phyloP scores from a whole-genome alignment of 495 filamentous ascomycete genomes.

The Penicillium ucsense region DNA sequence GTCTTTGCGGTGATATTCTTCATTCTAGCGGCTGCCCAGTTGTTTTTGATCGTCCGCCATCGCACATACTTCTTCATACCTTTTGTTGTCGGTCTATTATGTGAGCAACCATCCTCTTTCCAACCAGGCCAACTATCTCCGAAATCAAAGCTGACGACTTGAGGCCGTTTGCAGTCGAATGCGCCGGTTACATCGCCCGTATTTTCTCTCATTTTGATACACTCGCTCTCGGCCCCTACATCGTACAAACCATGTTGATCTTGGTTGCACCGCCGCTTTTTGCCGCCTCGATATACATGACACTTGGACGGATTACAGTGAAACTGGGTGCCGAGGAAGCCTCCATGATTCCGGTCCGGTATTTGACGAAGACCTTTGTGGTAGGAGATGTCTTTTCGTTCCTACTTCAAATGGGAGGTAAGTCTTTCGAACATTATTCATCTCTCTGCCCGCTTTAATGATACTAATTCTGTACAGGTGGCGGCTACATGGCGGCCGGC shows the following conservation, averaged over 20 bases:
- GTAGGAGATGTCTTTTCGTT: slow-evolving; percentile 21
- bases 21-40: too few relatives aligned
- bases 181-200: slow-evolving; percentile 44
- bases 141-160: not conserved
- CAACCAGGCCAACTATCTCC: too few relatives aligned
- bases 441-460: not conserved
- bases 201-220: slow-evolving; percentile 15
- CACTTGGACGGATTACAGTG: slow-evolving; percentile 37
- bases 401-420: slow-evolving; percentile 16
- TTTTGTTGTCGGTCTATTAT: too few relatives aligned
- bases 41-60: too few relatives aligned
- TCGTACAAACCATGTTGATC: slow-evolving; percentile 21
- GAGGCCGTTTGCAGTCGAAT: slow-evolving; percentile 31
- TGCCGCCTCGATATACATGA: slow-evolving; percentile 48
- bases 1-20: too few relatives aligned
- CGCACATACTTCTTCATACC: too few relatives aligned
- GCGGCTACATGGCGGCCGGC: slow-evolving; percentile 7
- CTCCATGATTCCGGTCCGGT: slow-evolving; percentile 8
- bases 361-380: slow-evolving; percentile 21
- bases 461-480: slow-evolving; percentile 1
- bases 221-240: slow-evolving; percentile 10
- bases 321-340: slow-evolving; percentile 27
- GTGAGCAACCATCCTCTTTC: too few relatives aligned
- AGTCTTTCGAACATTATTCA: not conserved
- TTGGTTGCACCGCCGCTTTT: slow-evolving; percentile 36